Percentiles rank a stretch among this genome's conserved stretches.
phyloP scores from a whole-genome alignment of 176 grass and related monocot species.

The Triticum monococcum region DNA sequence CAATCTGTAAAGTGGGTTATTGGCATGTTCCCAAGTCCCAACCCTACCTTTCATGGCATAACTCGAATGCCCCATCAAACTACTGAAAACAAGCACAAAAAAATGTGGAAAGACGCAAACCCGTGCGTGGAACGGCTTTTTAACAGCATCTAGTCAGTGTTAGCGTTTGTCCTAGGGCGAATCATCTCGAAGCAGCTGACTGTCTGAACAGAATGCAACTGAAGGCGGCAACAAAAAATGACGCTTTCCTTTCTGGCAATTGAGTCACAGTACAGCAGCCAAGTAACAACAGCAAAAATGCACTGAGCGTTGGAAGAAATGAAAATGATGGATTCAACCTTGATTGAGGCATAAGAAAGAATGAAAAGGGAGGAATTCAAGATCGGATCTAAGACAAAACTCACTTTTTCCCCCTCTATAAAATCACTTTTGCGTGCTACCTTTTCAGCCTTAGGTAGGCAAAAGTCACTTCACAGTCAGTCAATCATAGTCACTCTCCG shows the following conservation, averaged over 20 bases:
- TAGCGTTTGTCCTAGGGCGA: neutral
- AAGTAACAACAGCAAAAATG: neutral
- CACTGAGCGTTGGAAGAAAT: neutral
- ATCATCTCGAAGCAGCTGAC: neutral
- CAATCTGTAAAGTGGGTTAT: neutral
- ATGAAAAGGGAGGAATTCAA: neutral
- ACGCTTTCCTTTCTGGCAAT: neutral
- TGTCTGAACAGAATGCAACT: neutral
- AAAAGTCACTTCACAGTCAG: slow-evolving; percentile 6
- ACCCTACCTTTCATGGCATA: neutral
- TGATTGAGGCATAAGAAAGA: neutral
- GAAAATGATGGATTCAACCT: neutral
- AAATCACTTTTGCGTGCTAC: slow-evolving; percentile 3
- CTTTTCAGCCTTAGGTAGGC: neutral
- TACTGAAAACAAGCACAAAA: neutral
- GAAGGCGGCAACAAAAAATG: neutral
- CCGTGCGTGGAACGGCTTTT: too few species aligned
- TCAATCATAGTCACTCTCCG: slow-evolving; percentile 20
- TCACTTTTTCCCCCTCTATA: neutral
- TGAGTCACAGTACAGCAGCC: neutral
- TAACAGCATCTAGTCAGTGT: neutral
- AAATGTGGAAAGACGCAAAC: neutral
- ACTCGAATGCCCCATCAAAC: neutral
- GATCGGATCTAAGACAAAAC: neutral
- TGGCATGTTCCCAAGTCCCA: neutral